A percentile compares a stretch with the other conserved stretches of the same genome.
Evolutionary conservation across 2,329 filamentous ascomycete species (phyloP).

Genomic region (Microsporum audouinii): DNA sequence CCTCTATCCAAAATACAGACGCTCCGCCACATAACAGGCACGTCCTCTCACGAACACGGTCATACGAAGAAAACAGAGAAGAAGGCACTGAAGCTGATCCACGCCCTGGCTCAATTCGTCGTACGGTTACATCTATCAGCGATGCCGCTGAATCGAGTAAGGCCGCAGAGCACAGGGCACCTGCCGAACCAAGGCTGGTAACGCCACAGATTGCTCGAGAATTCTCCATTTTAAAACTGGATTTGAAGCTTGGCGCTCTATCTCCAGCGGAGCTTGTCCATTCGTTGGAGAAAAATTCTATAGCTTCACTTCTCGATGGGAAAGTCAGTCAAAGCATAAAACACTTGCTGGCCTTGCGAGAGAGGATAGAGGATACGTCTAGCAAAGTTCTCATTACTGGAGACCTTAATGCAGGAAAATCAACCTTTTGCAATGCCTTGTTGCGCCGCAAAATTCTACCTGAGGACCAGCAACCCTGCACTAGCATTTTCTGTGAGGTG

Average conservation of each 20-base stretch:
- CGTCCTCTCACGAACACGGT: constrained; percentile 26
- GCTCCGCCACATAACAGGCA: constrained; percentile 15
- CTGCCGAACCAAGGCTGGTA: constrained; percentile 67
- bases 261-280: constrained; percentile 87
- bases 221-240: constrained; percentile 88
- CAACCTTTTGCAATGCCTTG: constrained; percentile 97
- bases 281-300: constrained; percentile 81
- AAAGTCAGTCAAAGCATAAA: constrained; percentile 91
- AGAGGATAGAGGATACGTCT: constrained; percentile 91
- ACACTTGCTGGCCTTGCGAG: constrained; percentile 73
- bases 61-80: constrained; percentile 20
- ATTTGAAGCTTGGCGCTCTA: constrained; percentile 76
- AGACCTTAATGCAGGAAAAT: constrained; percentile 94
- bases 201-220: constrained; percentile 89
- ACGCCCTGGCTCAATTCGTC: constrained; percentile 46
- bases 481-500: constrained; percentile 96
- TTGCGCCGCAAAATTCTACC: constrained; percentile 83
- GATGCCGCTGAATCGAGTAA: constrained; percentile 63
- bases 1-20: constrained; percentile 43
- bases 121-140: constrained; percentile 62
- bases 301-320: constrained; percentile 80
- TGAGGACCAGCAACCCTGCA: constrained; percentile 96
- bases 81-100: constrained; percentile 23
- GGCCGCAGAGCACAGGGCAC: constrained; percentile 49
- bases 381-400: constrained; percentile 95